A percentile compares a stretch with the other conserved stretches of the same genome.
Conservation (phyloP, 2,329 filamentous ascomycete species). For the Cercospora zeae-maydis region DNA sequence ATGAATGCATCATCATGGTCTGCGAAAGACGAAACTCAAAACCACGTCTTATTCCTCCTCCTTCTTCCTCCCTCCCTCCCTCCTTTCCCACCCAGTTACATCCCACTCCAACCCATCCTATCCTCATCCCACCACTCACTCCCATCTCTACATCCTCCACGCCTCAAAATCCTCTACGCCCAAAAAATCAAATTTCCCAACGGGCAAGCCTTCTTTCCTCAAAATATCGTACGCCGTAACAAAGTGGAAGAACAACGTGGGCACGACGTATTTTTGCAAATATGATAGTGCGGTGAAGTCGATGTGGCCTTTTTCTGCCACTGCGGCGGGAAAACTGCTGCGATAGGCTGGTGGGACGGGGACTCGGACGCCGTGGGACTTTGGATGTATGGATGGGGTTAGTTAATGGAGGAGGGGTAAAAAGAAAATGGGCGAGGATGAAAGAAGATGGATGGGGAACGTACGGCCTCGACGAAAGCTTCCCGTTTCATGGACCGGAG, state of each 20-base stretch:
- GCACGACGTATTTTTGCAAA: conserved; percentile 49
- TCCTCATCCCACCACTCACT: too few relatives aligned
- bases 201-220: conserved; percentile 57
- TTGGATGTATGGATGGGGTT: neutral
- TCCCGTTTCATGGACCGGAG: conserved; percentile 45
- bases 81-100: too few relatives aligned
- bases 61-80: neutral
- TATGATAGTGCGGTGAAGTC: conserved; percentile 48
- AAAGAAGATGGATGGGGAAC: neutral
- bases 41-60: neutral
- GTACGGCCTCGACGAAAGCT: conserved; percentile 39
- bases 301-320: neutral
- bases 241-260: conserved; percentile 64
- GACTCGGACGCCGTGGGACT: neutral
- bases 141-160: neutral
- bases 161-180: conserved; percentile 27
- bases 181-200: conserved; percentile 60
- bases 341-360: neutral
- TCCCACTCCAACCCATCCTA: too few relatives aligned
- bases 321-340: neutral
- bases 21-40: too few relatives aligned
- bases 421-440: neutral
- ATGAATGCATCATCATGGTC: too few relatives aligned
- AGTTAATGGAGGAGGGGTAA: too few relatives aligned
- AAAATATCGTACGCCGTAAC: conserved; percentile 59